Evolutionary conservation across 2,329 filamentous ascomycete species (phyloP), one percentile per base, ranked within the genome.

Genomic region (Microcyclospora tardicrescens): DNA sequence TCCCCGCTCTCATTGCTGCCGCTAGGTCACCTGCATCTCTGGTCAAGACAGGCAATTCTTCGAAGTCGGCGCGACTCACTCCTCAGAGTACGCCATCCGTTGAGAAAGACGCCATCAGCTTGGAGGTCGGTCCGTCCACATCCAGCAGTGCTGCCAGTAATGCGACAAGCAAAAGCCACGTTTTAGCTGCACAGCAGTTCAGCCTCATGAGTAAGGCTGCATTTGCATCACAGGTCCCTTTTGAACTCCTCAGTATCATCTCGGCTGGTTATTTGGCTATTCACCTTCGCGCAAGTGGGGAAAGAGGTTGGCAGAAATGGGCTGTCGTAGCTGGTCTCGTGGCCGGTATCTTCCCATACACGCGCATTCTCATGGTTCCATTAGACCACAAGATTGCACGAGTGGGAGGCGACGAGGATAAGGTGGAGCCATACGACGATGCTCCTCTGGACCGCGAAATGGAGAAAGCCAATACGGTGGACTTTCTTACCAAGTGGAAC

Each of bases 371-470:
- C 28, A 53, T 55, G 50, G 46, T 44, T 16, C 49, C 50, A 27
- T 16, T 53, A 19, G 50, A 48, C 13, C 45, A 48, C 28, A 55
- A 55, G 42, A 28, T 55, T 5, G 42, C 45, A 36, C 28, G 50
- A 16, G 37, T 55, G 11, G 51, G 42, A 6, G 53, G 53, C 4
- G 46, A 49, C 34, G 52, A 52, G 39, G 50, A 49, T 42, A 44
- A 45, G 34, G 38, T 54, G 16, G 53, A 55, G 48, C 49, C 50
- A 5, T 55, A 51, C 43, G 53, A 55, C 33, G 53, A 55, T 49
- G 48, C 49, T 33, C 50, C 49, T 19, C 41, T 43, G 34, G 53
- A 55, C 45, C 35, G 48, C 24, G 50, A 54, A 35, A 40, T 41
- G 39, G 53, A 55, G 44, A 51, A 47, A 38, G 44, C 40, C 10